phyloP scores from a whole-genome alignment of 352 stramenopile species.

The Phytophthora macrochlamydospora region DNA sequence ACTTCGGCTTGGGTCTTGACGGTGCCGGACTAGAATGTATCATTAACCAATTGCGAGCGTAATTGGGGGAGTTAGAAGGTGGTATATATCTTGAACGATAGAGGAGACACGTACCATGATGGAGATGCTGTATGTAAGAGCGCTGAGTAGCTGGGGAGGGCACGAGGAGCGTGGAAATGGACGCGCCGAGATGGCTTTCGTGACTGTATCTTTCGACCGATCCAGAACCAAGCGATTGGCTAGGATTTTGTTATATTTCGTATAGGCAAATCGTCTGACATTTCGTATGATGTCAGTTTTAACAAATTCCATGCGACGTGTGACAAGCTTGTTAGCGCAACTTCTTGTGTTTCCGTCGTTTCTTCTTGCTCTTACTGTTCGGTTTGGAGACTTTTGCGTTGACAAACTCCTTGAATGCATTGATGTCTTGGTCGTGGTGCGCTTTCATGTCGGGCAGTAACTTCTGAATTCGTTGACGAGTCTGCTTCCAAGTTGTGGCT shows the following conservation, averaged over 20 bases:
- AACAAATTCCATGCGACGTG: background rate
- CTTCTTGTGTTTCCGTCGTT: conserved; percentile 3
- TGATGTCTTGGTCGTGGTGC: conserved; percentile 25
- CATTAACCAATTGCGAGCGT: background rate
- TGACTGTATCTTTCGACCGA: conserved; percentile 30
- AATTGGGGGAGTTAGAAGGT: background rate
- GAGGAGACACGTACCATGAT: conserved; percentile 4
- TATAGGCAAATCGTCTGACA: background rate
- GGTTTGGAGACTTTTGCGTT: background rate
- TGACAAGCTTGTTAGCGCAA: background rate
- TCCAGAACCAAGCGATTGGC: conserved; percentile 30
- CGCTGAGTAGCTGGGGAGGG: background rate
- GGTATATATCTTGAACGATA: background rate
- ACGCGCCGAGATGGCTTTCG: background rate
- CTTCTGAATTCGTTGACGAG: conserved; percentile 11
- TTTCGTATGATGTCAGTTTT: background rate
- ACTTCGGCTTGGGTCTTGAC: conserved; percentile 91
- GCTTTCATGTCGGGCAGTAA: conserved; percentile 34
- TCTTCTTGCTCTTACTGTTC: conserved; percentile 6
- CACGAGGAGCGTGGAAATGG: background rate
- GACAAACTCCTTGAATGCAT: conserved; percentile 28
- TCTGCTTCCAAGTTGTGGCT: background rate
- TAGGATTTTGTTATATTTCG: conserved; percentile 1
- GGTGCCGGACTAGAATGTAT: conserved; percentile 40
- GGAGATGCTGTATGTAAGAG: background rate